phyloP scores from a whole-genome alignment of 208 protist genomes.

The Leishmania major region DNA sequence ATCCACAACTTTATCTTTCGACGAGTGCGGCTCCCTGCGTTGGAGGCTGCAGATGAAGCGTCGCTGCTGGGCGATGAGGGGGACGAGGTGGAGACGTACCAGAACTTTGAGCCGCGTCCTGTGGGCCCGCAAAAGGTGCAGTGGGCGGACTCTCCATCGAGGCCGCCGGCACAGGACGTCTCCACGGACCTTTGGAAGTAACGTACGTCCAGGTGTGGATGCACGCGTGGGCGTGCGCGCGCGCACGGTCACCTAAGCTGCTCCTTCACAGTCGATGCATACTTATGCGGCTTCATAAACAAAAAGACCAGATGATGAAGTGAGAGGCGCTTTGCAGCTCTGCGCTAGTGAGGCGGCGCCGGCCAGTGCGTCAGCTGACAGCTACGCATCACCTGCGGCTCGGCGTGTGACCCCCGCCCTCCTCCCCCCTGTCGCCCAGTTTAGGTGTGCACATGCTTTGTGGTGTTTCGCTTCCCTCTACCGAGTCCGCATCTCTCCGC shows the following conservation, averaged over 20 bases:
- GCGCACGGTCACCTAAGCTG: background rate
- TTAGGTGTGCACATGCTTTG: background rate
- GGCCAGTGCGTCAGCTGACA: background rate
- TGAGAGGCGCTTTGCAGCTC: background rate
- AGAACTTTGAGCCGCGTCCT: slow-evolving; percentile 61
- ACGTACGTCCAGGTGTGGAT: background rate
- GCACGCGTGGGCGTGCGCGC: background rate
- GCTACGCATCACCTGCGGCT: background rate
- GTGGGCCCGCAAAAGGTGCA: slow-evolving; percentile 64
- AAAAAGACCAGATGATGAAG: background rate
- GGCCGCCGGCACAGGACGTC: slow-evolving; percentile 36
- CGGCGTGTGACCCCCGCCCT: background rate
- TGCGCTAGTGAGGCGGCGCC: background rate
- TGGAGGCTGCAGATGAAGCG: slow-evolving; percentile 66
- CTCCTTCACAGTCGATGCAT: background rate
- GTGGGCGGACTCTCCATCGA: slow-evolving; percentile 31
- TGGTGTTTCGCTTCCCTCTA: background rate
- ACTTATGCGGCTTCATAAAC: background rate
- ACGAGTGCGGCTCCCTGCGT: slow-evolving; percentile 42
- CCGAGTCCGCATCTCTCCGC: background rate
- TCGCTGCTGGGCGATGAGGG: slow-evolving; percentile 41
- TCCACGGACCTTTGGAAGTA: slow-evolving; percentile 40
- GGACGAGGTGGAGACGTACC: slow-evolving; percentile 66
- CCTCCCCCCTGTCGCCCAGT: background rate
- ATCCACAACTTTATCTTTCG: slow-evolving; percentile 89